Evolutionary conservation across 2,329 filamentous ascomycete genomes (phyloP), one percentile per base, ranked within the genome.

Genomic region (Pseudomassariella vexata): DNA sequence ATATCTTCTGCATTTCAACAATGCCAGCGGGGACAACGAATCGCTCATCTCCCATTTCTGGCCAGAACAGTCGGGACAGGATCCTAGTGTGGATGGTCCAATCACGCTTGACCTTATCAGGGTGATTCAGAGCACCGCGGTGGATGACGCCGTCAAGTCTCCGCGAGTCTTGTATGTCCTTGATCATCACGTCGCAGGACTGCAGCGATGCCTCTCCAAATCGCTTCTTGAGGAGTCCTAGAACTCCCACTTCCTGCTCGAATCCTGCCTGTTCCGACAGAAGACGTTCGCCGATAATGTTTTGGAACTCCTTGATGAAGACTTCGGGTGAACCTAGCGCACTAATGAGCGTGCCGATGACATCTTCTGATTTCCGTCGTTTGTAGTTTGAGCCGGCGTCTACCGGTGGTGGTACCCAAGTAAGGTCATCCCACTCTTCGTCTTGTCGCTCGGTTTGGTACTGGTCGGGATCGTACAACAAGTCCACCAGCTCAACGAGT

Each of bases 121-220:
- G 44, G 14, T 45, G 44, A 30, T 42, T 47, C 25, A 47, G 36
- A 26, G 46, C 40, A 32, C 48, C 65, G 35, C 68, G 70, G 24
- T 77, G 67, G 28, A 95, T 77, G 9, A 72, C 65, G 6, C 68
- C 62, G 51, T 95, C 85, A 37, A 94, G 76, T 24, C 76, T 73
- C 39, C 73, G 71, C 2, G 88, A 94, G 50, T 95, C 89, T 43
- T 84, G 74, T 21, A 96, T 84, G 54, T 98, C 92, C 42, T 83
- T 85, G 36, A 98, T 75, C 92, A 98, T 98, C 48, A 98, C 92
- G 53, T 98, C 90, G 57, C 89, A 95, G 29, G 85, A 85, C 54
- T 96, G 92, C 27, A 98, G 65, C 11, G 86, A 79, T 18, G 75
- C 72, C 44, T 95, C 87, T 16, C 90, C 90, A 35, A 95, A 89